phyloP scores from a whole-genome alignment of 768 basidiomycete species.

The Epithele typhae region DNA sequence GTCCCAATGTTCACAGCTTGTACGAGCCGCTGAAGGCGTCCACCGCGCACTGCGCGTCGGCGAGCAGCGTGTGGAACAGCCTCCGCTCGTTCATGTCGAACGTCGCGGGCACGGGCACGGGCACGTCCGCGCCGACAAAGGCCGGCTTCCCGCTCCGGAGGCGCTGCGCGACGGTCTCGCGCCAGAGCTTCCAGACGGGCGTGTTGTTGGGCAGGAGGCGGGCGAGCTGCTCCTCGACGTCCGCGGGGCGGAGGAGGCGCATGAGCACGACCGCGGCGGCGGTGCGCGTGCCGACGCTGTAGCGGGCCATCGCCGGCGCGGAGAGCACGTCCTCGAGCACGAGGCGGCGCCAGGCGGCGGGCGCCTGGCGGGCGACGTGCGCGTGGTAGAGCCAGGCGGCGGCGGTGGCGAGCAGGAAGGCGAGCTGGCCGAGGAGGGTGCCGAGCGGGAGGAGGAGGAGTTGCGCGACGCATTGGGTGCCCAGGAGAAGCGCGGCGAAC shows the following conservation, averaged over 20 bases:
- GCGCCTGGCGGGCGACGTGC: neutral
- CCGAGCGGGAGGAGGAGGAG: conserved; percentile 12
- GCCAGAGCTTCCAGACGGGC: conserved; percentile 1
- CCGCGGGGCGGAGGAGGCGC: neutral
- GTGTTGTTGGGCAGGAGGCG: conserved; percentile 4
- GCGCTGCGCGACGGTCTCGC: neutral
- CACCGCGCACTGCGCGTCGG: neutral
- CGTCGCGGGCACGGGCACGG: no score
- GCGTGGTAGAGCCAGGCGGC: conserved; percentile 10
- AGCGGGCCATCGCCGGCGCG: neutral
- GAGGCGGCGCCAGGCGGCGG: conserved; percentile 2
- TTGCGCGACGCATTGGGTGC: conserved; percentile 7
- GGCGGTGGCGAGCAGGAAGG: conserved; percentile 9
- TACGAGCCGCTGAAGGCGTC: neutral
- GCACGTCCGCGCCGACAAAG: neutral
- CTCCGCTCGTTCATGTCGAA: neutral
- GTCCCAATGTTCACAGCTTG: no score
- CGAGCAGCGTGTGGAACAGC: neutral
- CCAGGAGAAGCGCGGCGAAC: neutral
- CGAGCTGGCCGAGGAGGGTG: conserved; percentile 7
- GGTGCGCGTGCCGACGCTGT: conserved; percentile 2
- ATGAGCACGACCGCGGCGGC: neutral
- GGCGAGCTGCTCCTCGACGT: conserved; percentile 1
- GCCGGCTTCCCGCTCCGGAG: neutral
- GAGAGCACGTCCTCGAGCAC: conserved; percentile 5